Conservation (phyloP, 306 rosid species). For the Casuarina cunninghamiana region DNA sequence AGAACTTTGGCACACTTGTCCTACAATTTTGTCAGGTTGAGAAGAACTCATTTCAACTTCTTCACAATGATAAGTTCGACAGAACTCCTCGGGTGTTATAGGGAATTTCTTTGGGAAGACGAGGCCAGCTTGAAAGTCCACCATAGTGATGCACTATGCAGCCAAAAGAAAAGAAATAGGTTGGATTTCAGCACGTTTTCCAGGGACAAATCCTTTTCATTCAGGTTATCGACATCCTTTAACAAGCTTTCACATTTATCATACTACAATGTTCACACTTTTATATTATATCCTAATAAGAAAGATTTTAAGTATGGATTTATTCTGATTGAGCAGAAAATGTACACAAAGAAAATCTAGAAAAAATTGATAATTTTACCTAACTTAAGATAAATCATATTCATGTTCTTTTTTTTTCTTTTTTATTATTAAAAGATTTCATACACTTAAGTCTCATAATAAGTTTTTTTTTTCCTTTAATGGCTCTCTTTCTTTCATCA, state of each 20-base stretch:
- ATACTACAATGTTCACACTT: neutral
- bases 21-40: constrained; percentile 55
- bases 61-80: constrained; percentile 67
- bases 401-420: too few relatives aligned
- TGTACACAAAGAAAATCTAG: too few relatives aligned
- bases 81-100: constrained; percentile 59
- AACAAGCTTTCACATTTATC: neutral
- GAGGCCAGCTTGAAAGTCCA: constrained; percentile 73
- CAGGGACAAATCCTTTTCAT: too few relatives aligned
- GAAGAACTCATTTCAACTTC: constrained; percentile 41
- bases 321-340: too few relatives aligned
- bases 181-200: neutral
- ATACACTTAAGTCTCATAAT: too few relatives aligned
- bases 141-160: constrained; percentile 66
- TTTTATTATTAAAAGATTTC: too few relatives aligned
- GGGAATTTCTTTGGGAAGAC: constrained; percentile 59
- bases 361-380: too few relatives aligned
- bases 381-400: too few relatives aligned
- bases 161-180: constrained; percentile 4
- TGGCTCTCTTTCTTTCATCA: too few relatives aligned
- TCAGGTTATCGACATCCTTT: neutral
- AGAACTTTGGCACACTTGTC: constrained; percentile 65
- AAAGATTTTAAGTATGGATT: too few relatives aligned
- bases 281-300: too few relatives aligned
- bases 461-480: too few relatives aligned